A percentile compares a stretch with the other conserved stretches of the same genome.
Conservation (phyloP, 441 rosid genomes). For the Populus hybrid region DNA sequence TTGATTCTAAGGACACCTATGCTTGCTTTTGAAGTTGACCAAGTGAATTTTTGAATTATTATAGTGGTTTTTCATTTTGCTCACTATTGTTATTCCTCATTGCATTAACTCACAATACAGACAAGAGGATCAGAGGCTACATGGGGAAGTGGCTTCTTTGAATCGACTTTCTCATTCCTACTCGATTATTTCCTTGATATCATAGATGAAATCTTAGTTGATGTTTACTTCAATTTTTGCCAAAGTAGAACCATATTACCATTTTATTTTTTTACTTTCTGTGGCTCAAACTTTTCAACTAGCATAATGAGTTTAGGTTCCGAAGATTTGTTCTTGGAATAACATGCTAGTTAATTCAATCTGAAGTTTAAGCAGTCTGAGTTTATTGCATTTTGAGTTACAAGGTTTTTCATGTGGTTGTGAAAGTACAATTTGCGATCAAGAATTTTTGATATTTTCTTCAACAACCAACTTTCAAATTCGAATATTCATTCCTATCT, state of each 20-base stretch:
- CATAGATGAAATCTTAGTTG: background rate
- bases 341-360: background rate
- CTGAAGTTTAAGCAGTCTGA: conserved; percentile 11
- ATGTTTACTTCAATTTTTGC: background rate
- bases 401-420: background rate
- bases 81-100: background rate
- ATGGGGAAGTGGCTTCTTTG: background rate
- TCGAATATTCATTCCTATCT: background rate
- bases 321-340: background rate
- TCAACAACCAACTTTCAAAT: background rate
- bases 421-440: background rate
- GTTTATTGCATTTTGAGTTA: background rate
- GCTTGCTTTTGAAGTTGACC: background rate
- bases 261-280: background rate
- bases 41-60: conserved; percentile 3
- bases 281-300: background rate
- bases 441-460: background rate
- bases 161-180: background rate
- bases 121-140: background rate
- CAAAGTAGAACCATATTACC: background rate
- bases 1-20: background rate
- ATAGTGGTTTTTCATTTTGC: background rate
- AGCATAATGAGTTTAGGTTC: background rate
- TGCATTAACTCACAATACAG: background rate
- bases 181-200: background rate